These are phyloP conservation scores for Talaromyces nanjingensis DNA, from an alignment of 495 filamentous ascomycete genomes.

Conservation along the genomic window DNA sequence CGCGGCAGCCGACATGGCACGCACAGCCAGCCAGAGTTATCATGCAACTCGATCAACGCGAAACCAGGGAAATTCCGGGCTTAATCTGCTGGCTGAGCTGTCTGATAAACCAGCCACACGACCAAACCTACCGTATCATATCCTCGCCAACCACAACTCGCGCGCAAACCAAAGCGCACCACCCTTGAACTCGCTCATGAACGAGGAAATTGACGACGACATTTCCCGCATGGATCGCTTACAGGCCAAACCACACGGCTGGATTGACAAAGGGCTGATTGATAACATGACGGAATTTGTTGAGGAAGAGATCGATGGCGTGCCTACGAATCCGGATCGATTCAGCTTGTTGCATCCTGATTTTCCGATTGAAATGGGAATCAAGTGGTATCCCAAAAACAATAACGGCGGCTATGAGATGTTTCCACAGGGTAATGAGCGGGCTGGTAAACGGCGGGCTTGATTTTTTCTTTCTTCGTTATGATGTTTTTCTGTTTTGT, in stretches of 20 bases:
- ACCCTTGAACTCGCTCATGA: constrained; percentile 44
- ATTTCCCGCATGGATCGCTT: constrained; percentile 48
- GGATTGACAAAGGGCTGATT: constrained; percentile 32
- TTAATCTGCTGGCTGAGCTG: constrained; percentile 55
- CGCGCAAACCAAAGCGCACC: constrained; percentile 39
- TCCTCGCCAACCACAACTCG: constrained; percentile 43
- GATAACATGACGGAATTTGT: constrained; percentile 28
- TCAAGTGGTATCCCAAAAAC: constrained; percentile 26
- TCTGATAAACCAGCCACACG: constrained; percentile 57
- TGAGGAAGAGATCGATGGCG: constrained; percentile 25
- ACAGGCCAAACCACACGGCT: constrained; percentile 24
- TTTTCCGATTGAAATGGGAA: constrained; percentile 29
- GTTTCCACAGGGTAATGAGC: constrained; percentile 8
- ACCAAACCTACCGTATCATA: constrained; percentile 57
- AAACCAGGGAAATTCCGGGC: constrained; percentile 46
- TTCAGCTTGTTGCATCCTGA: constrained; percentile 36
- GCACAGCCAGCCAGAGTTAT: constrained; percentile 55
- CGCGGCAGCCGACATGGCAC: constrained; percentile 57
- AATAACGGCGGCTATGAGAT: constrained; percentile 6
- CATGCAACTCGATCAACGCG: constrained; percentile 70
- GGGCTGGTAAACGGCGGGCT: constrained; percentile 5
- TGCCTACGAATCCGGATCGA: constrained; percentile 27
- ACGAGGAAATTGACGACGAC: constrained; percentile 54
- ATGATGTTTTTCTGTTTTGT: background rate
- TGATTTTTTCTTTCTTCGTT: constrained; percentile 8